Evolutionary conservation across 768 basidiomycete genomes (phyloP).

Genomic region (Pholiota microspora): DNA sequence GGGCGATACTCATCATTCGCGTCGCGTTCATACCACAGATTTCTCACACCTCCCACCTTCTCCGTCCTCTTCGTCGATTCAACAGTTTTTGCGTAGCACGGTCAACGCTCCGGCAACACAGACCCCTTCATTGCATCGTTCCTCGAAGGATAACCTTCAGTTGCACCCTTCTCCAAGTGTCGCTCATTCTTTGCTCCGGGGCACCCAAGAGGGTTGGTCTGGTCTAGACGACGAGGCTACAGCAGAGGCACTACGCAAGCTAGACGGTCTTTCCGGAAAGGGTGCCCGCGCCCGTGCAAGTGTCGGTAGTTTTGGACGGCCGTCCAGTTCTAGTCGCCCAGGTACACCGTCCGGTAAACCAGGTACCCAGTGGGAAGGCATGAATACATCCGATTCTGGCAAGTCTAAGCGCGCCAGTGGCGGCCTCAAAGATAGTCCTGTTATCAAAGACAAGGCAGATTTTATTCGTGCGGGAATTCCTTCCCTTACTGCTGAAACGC

Average conservation of each 20-base stretch:
- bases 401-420: slow-evolving; percentile 40
- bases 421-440: slow-evolving; percentile 37
- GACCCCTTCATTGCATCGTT: slow-evolving; percentile 35
- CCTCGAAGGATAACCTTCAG: slow-evolving; percentile 42
- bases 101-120: slow-evolving; percentile 38
- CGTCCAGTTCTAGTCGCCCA: slow-evolving; percentile 65
- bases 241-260: slow-evolving; percentile 85
- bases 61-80: slow-evolving; percentile 86
- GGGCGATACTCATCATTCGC: slow-evolving; percentile 44
- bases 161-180: slow-evolving; percentile 59
- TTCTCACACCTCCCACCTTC: slow-evolving; percentile 91
- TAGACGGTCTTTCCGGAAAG: slow-evolving; percentile 85
- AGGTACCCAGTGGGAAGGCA: slow-evolving; percentile 74
- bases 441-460: slow-evolving; percentile 44
- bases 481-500: slow-evolving; percentile 29
- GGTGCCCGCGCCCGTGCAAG: slow-evolving; percentile 77
- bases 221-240: slow-evolving; percentile 87
- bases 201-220: slow-evolving; percentile 89
- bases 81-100: slow-evolving; percentile 71
- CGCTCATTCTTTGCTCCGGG: slow-evolving; percentile 81
- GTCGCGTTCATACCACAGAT: slow-evolving; percentile 70
- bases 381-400: slow-evolving; percentile 39
- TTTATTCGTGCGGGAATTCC: slow-evolving; percentile 38
- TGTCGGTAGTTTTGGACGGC: slow-evolving; percentile 67
- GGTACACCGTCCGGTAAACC: slow-evolving; percentile 70